phyloP scores from a whole-genome alignment of 2,329 filamentous ascomycete genomes.

The Thelonectria rubi region DNA sequence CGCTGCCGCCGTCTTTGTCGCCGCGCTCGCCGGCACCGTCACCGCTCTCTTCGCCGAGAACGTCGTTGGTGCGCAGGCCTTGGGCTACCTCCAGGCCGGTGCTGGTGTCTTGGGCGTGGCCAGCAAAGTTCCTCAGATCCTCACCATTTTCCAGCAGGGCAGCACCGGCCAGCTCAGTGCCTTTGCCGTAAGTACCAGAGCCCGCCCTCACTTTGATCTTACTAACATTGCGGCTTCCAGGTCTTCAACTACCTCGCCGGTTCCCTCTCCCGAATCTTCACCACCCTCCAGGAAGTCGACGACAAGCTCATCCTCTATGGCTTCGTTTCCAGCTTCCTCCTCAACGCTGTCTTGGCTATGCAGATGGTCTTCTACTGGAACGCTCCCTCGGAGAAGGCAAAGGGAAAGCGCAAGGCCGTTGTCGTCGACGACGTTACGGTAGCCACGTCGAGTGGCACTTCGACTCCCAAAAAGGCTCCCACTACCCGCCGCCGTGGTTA shows the following conservation, averaged over 20 bases:
- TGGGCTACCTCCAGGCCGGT: conserved; percentile 83
- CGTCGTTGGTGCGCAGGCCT: conserved; percentile 70
- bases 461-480: conserved; percentile 52
- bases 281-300: conserved; percentile 95
- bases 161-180: conserved; percentile 95
- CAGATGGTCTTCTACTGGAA: conserved; percentile 99
- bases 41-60: conserved; percentile 75
- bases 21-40: conserved; percentile 73
- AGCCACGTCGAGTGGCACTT: conserved; percentile 38
- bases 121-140: conserved; percentile 94
- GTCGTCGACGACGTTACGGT: conserved; percentile 44
- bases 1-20: conserved; percentile 80
- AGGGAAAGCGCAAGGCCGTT: conserved; percentile 53
- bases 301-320: conserved; percentile 96
- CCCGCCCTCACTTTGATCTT: too few relatives aligned
- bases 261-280: conserved; percentile 94
- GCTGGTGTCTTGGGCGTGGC: conserved; percentile 85
- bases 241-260: conserved; percentile 98
- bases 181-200: conserved; percentile 77
- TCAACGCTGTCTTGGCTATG: conserved; percentile 85
- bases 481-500: conserved; percentile 56
- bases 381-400: conserved; percentile 59
- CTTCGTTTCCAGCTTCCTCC: conserved; percentile 88
- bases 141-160: conserved; percentile 83
- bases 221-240: conserved; percentile 55